Base-by-base conservation (phyloP, 495 filamentous ascomycete genomes). In the Filosporella fistucella region DNA sequence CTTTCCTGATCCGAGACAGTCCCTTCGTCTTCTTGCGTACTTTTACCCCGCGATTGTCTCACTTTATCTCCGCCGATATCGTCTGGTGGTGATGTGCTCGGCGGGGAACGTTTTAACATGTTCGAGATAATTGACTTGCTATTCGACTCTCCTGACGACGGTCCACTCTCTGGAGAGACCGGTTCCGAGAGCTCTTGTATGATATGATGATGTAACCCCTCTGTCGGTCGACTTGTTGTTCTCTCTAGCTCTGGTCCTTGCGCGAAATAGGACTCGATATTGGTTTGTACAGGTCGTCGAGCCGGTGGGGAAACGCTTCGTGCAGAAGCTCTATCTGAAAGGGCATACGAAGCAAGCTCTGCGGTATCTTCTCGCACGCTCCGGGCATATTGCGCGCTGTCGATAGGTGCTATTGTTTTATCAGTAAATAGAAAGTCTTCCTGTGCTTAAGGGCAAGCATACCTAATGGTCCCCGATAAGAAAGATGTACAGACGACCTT, bases 291-390 rank as follows among this genome's bases (percentile, higher is more conserved):
- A 10, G 48, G 32, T 17, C 30, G 44, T 6, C 43, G 44, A 11
- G 52, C 32, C 12, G 45, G 45, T 14, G 55, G 43, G 12, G 56
- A 55, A 22, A 10, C 16, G 38, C 47, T 53, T 24, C 29, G 49
- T 32, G 40, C 23, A 4, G 57, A 60, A 22, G 18, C 43, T 43
- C 43, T 72, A 56, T 83, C 79, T 42, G 85, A 88, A 25, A 96
- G 72, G n/a, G 86, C 86, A 54, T 87, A 87, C 5, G 78, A 88
- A 20, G 93, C 91, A 26, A 98, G 77, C 62, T 95, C 88, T 25
- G 89, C 89, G 1, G 93, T 95, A 59, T 95, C 83, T 62, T 95
- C 87, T 44, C 93, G 83, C 11, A 98, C 86, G 47, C 80, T 85
- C 34, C 81, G 76, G 18, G 85, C 80, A 65, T 87, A 86, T 45